Conservation (phyloP, 2,329 filamentous ascomycete genomes). For the Myriosclerotinia duriaeana region DNA sequence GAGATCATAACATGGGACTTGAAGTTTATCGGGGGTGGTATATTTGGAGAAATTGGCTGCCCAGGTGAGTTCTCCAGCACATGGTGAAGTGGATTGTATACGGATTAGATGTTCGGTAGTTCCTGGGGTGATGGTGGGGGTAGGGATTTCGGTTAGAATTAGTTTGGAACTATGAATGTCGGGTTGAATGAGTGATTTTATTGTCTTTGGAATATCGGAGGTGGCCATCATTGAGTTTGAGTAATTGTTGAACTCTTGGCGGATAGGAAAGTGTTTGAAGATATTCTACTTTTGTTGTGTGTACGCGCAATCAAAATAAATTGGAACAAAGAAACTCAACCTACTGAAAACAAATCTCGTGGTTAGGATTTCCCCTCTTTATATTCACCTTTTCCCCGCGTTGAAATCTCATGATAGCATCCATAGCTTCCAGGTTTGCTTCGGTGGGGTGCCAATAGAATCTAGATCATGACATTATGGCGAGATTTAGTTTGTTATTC, state of each 20-base stretch:
- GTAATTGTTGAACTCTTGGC: neutral
- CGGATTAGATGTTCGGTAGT: slow-evolving; percentile 16
- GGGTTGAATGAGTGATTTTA: slow-evolving; percentile 18
- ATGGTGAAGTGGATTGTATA: slow-evolving; percentile 12
- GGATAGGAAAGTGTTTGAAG: neutral
- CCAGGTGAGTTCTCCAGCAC: slow-evolving; percentile 15
- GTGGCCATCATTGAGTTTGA: neutral
- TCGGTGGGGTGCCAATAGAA: neutral
- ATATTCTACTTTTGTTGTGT: neutral
- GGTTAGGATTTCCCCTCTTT: neutral
- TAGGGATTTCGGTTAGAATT: slow-evolving; percentile 10
- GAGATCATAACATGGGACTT: slow-evolving; percentile 18
- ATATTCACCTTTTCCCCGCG: neutral
- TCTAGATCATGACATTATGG: neutral
- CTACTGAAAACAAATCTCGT: slow-evolving; percentile 4
- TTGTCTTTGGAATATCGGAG: neutral
- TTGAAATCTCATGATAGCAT: neutral
- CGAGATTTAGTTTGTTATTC: neutral
- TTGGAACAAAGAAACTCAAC: neutral
- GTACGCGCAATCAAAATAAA: neutral
- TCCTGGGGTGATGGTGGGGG: neutral
- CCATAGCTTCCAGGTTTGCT: no score
- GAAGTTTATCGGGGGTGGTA: neutral
- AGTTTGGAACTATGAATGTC: slow-evolving; percentile 9
- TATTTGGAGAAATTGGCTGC: neutral